phyloP scores from a whole-genome alignment of 1,284 basidiomycete genomes.

The Sporisorium graminicola region DNA sequence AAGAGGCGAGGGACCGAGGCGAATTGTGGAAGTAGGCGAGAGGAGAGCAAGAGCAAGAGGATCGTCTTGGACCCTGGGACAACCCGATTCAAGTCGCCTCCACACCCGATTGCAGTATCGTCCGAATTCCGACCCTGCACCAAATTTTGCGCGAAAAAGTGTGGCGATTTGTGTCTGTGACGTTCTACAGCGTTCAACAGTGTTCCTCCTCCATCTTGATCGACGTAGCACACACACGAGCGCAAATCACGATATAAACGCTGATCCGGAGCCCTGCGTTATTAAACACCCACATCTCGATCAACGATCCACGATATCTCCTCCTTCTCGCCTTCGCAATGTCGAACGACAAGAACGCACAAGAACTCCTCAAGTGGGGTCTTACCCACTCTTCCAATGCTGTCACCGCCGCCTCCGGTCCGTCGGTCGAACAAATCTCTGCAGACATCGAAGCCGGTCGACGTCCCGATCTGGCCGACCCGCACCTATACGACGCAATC shows the following conservation, averaged over 20 bases:
- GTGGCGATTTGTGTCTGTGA: slow-evolving; percentile 16
- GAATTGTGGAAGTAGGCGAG: neutral
- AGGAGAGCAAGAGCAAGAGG: slow-evolving; percentile 5
- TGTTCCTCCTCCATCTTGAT: slow-evolving; percentile 10
- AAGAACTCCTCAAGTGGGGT: slow-evolving; percentile 66
- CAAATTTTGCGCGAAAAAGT: neutral
- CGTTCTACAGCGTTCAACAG: slow-evolving; percentile 24
- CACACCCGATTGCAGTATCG: slow-evolving; percentile 21
- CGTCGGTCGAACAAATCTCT: slow-evolving; percentile 55
- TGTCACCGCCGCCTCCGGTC: slow-evolving; percentile 13
- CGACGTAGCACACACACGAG: neutral
- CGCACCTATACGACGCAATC: slow-evolving; percentile 61
- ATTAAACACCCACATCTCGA: neutral
- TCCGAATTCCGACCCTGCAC: slow-evolving; percentile 19
- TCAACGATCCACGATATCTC: neutral
- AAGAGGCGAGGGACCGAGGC: no score
- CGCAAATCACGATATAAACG: neutral
- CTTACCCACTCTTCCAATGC: slow-evolving; percentile 44
- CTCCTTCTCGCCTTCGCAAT: slow-evolving; percentile 20
- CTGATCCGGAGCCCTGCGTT: no score
- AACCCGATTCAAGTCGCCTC: slow-evolving; percentile 20
- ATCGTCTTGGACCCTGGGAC: slow-evolving; percentile 22
- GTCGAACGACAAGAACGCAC: slow-evolving; percentile 58
- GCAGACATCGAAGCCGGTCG: slow-evolving; percentile 58
- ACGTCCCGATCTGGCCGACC: slow-evolving; percentile 64